These are phyloP conservation scores for Tricholoma matsutake DNA, from an alignment of 768 basidiomycete species.

Conservation along the genomic window DNA sequence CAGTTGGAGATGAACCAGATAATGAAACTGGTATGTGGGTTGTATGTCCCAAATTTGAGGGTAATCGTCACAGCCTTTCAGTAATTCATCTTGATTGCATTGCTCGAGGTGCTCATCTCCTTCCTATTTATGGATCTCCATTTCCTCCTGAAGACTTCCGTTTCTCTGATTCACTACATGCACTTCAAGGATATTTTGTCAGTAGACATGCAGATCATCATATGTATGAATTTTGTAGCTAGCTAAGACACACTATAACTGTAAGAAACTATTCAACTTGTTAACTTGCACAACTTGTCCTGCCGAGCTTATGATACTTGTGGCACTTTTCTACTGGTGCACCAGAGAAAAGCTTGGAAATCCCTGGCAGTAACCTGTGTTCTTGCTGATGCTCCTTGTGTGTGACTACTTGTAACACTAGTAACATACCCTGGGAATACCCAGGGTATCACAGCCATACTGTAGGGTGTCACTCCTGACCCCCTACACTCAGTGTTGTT, in stretches of 20 bases:
- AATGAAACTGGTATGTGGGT: background rate
- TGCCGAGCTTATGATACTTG: background rate
- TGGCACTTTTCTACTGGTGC: background rate
- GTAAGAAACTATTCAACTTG: background rate
- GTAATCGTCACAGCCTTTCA: background rate
- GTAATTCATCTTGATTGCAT: background rate
- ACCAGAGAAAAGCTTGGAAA: background rate
- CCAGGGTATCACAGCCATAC: too few species aligned
- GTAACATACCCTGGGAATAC: too few species aligned
- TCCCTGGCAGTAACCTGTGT: background rate
- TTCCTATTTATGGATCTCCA: background rate
- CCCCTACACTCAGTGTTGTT: too few species aligned
- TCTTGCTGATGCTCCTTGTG: background rate
- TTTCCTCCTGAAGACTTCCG: background rate
- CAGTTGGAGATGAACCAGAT: background rate
- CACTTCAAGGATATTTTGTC: background rate
- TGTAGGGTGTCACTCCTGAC: too few species aligned
- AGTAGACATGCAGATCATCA: background rate
- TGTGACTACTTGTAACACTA: too few species aligned
- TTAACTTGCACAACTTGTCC: background rate
- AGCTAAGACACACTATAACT: background rate
- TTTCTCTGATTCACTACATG: background rate
- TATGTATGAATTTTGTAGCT: background rate
- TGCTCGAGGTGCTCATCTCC: background rate
- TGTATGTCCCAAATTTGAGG: background rate